Evolutionary conservation across 768 basidiomycete species (phyloP), one percentile per base, ranked within the genome.

Genomic region (Lactarius trivialis): DNA sequence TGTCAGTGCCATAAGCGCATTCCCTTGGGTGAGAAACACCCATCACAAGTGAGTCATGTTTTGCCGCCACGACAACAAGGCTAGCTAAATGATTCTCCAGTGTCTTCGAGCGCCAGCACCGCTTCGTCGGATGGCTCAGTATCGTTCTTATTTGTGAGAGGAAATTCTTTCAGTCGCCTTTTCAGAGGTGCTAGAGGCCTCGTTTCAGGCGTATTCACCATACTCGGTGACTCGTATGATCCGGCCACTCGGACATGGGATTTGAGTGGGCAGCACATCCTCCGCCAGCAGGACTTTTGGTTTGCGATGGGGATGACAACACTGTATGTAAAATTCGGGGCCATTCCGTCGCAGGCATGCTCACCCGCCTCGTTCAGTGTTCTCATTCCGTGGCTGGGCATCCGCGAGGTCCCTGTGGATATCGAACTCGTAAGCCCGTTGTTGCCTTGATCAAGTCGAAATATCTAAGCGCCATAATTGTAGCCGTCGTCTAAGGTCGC

Each of bases 401-500:
- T 75, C 54, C 74, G 77, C 45, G 66, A 75, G 62, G 77, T 78
- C 19, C 61, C 69, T 6, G 75, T 78, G 26, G 76, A 78, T 55
- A 70, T 78, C 24, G 77, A 78, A 67, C 68, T 78, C 62, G 76
- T 77, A 62, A 57, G 76, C 64, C 6, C n/a, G 32, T 21, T 21
- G n/a, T 45, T 8, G 43, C 14, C 21, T 24, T 24, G 12, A 7
- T 48, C 28, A 11, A 17, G 15, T 24, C 30, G 43, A 7, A 30
- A 2, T 37, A 55, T 41, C 52, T 65, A 21, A 59, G 50, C 43
- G 34, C 7, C 9, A 19, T 34, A 55, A 54, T 33, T 48, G 30
- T 65, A 77, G 76, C 77, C 77, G 3, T 78, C 77, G 11, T 71
- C 73, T 5, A 78, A 78, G 62, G 77, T 77, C 2, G 76, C 77